Conservation (phyloP, 2,329 filamentous ascomycete species). For the Sclerotinia sclerotiorum region DNA sequence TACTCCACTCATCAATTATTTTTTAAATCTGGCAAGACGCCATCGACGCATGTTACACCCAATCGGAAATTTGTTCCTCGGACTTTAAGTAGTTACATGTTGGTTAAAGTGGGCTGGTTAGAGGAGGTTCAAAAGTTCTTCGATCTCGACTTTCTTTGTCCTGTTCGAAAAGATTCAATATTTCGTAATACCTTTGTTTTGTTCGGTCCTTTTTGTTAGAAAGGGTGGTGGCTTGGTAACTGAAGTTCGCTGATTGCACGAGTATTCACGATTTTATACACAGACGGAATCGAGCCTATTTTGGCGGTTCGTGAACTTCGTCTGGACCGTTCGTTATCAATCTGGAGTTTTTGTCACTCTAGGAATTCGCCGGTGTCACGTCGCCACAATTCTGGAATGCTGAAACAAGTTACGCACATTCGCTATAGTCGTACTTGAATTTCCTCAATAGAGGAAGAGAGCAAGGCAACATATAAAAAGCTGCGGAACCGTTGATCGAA, state of each 20-base stretch:
- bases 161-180: not conserved
- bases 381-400: not conserved
- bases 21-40: not conserved
- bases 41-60: not conserved
- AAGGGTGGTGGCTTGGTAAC: not conserved
- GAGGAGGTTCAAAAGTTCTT: conserved; percentile 6
- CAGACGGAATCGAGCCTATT: not conserved
- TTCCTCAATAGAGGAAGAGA: not conserved
- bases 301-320: not conserved
- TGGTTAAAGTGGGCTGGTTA: not conserved
- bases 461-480: not conserved
- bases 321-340: not conserved
- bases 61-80: conserved; percentile 5
- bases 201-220: conserved; percentile 18
- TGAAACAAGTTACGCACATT: not conserved
- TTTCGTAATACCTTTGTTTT: conserved; percentile 18
- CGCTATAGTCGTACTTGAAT: not conserved
- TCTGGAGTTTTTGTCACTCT: not conserved
- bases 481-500: not conserved
- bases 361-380: not conserved
- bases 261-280: not conserved
- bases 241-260: not conserved
- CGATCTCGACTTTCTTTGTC: conserved; percentile 14
- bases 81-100: not conserved
- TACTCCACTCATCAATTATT: not conserved